A percentile compares a stretch with the other conserved stretches of the same genome.
Conservation (phyloP, 1,284 basidiomycete genomes). For the Cutaneotrichosporon cutaneum region DNA sequence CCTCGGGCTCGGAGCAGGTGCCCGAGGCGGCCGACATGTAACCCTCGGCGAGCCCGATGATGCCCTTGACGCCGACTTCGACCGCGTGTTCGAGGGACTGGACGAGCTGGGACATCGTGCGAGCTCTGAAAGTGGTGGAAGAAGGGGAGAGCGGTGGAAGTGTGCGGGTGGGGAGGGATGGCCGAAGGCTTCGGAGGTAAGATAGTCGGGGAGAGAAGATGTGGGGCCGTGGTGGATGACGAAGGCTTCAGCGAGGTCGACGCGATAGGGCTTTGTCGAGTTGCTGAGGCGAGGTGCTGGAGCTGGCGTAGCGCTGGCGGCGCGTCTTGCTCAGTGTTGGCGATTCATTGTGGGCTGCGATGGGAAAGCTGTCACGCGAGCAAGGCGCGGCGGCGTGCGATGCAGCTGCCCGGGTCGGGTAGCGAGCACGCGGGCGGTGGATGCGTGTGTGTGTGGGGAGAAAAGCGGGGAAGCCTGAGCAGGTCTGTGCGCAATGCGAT, state of each 20-base stretch:
- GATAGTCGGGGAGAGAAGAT: not conserved
- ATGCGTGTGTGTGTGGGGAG: slow-evolving; percentile 1
- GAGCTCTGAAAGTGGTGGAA: slow-evolving; percentile 1
- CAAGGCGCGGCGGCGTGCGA: slow-evolving; percentile 8
- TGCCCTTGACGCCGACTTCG: slow-evolving; percentile 42
- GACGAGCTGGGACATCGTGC: slow-evolving; percentile 39
- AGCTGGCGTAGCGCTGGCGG: not conserved
- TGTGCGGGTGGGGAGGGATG: not conserved
- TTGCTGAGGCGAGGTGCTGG: slow-evolving; percentile 1
- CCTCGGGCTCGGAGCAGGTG: not conserved
- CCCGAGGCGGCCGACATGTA: slow-evolving; percentile 3
- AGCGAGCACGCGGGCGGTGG: not conserved
- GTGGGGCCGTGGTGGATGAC: not conserved
- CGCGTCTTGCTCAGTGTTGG: slow-evolving; percentile 4
- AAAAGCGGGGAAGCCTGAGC: not conserved
- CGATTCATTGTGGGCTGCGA: slow-evolving; percentile 4
- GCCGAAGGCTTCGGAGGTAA: not conserved
- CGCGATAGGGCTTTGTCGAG: not conserved
- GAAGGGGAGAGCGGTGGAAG: not conserved
- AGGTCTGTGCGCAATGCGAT: slow-evolving; percentile 3
- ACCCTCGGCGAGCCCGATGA: slow-evolving; percentile 28
- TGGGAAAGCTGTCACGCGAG: slow-evolving; percentile 9
- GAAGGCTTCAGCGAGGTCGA: not conserved
- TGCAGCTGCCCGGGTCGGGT: slow-evolving; percentile 5
- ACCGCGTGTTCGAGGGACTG: slow-evolving; percentile 39